Conservation (phyloP, 345 rosid species). For the Eucalyptus paniculata region DNA sequence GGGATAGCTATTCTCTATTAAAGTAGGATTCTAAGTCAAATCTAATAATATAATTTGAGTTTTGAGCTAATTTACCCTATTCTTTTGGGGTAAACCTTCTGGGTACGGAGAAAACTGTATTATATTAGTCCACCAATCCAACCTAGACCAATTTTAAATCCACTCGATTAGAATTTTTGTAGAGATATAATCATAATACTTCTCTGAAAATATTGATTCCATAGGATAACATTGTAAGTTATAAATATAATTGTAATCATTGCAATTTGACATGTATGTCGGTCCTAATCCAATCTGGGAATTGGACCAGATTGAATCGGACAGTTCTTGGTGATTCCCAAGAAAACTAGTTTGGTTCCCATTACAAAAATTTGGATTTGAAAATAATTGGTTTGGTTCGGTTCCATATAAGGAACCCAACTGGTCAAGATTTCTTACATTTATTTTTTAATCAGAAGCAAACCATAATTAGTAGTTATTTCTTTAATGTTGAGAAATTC, state of each 20-base stretch:
- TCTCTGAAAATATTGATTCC: not conserved
- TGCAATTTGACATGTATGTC: not conserved
- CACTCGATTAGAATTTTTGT: not conserved
- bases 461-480: not conserved
- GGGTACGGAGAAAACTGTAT: not conserved
- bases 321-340: accelerated
- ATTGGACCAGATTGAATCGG: accelerated
- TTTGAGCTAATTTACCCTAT: not conserved
- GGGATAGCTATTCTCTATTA: not conserved
- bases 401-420: not conserved
- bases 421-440: not conserved
- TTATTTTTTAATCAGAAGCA: too few species aligned
- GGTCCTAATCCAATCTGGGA: accelerated
- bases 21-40: not conserved
- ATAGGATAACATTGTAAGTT: too few species aligned
- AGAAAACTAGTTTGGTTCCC: accelerated
- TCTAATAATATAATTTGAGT: not conserved
- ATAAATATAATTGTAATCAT: not conserved
- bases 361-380: not conserved
- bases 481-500: not conserved
- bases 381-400: not conserved
- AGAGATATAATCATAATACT: not conserved
- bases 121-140: not conserved
- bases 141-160: not conserved
- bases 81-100: not conserved